phyloP scores from a whole-genome alignment of 192 early-diverging fungal genomes.

The Backusella morwellensis region DNA sequence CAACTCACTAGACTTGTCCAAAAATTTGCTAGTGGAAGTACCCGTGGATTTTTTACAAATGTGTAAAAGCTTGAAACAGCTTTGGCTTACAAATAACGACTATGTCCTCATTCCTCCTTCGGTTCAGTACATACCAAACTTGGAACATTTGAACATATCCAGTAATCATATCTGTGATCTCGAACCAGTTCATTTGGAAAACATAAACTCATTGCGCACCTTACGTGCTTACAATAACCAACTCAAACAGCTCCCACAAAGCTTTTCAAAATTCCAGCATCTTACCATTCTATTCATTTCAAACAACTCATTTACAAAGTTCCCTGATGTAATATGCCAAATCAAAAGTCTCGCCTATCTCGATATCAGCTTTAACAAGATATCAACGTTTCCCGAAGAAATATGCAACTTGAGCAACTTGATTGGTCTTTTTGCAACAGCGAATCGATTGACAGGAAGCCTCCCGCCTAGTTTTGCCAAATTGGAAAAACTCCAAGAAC shows the following conservation, averaged over 20 bases:
- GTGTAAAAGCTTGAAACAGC: slow-evolving; percentile 63
- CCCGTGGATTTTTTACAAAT: slow-evolving; percentile 82
- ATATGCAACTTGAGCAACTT: slow-evolving; percentile 67
- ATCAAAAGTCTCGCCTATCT: slow-evolving; percentile 64
- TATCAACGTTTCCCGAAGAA: slow-evolving; percentile 67
- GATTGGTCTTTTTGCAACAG: slow-evolving; percentile 63
- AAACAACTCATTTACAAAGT: slow-evolving; percentile 72
- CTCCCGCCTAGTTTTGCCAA: slow-evolving; percentile 61
- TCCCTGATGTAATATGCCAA: slow-evolving; percentile 66
- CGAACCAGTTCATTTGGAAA: slow-evolving; percentile 57
- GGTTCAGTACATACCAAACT: slow-evolving; percentile 55
- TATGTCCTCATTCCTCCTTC: slow-evolving; percentile 65
- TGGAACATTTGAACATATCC: slow-evolving; percentile 76
- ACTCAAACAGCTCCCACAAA: slow-evolving; percentile 65
- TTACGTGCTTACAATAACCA: slow-evolving; percentile 75
- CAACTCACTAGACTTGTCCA: slow-evolving; percentile 73
- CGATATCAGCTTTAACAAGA: slow-evolving; percentile 82
- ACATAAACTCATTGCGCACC: slow-evolving; percentile 54
- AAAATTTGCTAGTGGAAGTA: slow-evolving; percentile 76
- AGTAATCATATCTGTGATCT: slow-evolving; percentile 72
- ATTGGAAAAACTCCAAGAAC: slow-evolving; percentile 59
- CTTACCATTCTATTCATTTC: slow-evolving; percentile 72
- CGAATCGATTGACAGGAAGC: slow-evolving; percentile 68
- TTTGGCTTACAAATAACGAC: slow-evolving; percentile 71
- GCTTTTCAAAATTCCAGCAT: slow-evolving; percentile 49